Percentiles rank a stretch among this genome's conserved stretches.
phyloP scores from a whole-genome alignment of 139 green algal species.

The Coelastrella sp. region DNA sequence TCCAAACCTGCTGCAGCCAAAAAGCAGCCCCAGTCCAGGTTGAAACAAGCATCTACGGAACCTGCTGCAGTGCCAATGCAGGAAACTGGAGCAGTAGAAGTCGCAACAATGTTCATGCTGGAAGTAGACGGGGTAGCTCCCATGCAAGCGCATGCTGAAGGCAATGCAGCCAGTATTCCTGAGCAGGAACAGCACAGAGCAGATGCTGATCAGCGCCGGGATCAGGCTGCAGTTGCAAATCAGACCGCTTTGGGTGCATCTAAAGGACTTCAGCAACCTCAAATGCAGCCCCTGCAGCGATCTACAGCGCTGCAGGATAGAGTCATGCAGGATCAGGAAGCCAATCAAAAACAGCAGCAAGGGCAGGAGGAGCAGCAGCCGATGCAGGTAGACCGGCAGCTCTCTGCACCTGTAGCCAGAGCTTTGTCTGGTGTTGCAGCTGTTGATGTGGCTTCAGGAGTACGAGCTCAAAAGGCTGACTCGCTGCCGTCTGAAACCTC shows the following conservation, averaged over 20 bases:
- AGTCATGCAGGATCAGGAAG: not conserved
- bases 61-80: not conserved
- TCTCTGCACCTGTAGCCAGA: not conserved
- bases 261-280: not conserved
- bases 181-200: not conserved
- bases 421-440: slow-evolving; percentile 6
- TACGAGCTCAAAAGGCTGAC: slow-evolving; percentile 3
- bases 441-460: not conserved
- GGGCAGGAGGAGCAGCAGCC: not conserved
- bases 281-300: no score
- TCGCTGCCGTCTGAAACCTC: slow-evolving; percentile 33
- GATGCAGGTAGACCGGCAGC: not conserved
- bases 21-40: no score
- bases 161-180: no score
- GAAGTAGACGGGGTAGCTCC: not conserved
- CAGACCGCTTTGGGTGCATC: no score
- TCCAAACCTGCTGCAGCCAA: no score
- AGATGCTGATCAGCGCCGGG: no score
- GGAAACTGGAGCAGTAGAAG: not conserved
- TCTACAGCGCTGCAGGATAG: no score
- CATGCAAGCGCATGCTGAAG: not conserved
- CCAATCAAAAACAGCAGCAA: not conserved
- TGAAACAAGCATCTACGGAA: not conserved
- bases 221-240: no score
- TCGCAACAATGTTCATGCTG: not conserved